Percentiles rank a stretch among this genome's conserved stretches.
phyloP scores from a whole-genome alignment of 441 rosid species.

The Pelargonium australe region DNA sequence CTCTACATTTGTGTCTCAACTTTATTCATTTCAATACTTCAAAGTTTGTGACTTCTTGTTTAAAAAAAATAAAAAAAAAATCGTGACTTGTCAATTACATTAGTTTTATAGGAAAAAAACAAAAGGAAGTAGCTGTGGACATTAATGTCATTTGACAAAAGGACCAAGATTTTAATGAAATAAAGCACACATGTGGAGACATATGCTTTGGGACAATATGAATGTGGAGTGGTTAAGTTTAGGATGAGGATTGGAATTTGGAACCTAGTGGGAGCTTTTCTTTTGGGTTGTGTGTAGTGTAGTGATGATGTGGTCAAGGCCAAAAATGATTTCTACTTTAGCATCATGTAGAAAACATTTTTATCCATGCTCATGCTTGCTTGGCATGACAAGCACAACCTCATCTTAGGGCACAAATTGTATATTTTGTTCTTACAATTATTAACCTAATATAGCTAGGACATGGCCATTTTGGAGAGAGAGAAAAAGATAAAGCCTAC shows the following conservation, averaged over 20 bases:
- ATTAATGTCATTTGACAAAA: background rate
- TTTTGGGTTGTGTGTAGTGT: background rate
- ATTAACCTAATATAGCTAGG: background rate
- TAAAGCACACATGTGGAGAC: background rate
- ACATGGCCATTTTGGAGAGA: background rate
- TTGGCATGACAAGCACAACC: background rate
- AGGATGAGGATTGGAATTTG: background rate
- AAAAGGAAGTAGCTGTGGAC: background rate
- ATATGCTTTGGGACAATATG: slow-evolving; percentile 6
- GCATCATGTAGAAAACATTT: background rate
- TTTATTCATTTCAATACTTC: too few relatives aligned
- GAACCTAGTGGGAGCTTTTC: slow-evolving; percentile 1
- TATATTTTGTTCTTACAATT: background rate
- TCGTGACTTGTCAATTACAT: too few relatives aligned
- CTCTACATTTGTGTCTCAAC: background rate
- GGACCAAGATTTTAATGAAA: slow-evolving; percentile 1
- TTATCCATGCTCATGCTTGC: background rate
- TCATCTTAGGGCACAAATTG: background rate
- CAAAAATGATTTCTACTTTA: slow-evolving; percentile 4
- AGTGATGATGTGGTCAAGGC: slow-evolving; percentile 8
- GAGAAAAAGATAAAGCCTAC: background rate
- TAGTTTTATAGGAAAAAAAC: background rate
- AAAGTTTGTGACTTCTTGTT: too few relatives aligned
- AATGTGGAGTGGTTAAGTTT: slow-evolving; percentile 7
- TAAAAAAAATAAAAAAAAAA: too few relatives aligned